Evolutionary conservation across 257 asterid species (phyloP).

Genomic region (Fraxinus americana): DNA sequence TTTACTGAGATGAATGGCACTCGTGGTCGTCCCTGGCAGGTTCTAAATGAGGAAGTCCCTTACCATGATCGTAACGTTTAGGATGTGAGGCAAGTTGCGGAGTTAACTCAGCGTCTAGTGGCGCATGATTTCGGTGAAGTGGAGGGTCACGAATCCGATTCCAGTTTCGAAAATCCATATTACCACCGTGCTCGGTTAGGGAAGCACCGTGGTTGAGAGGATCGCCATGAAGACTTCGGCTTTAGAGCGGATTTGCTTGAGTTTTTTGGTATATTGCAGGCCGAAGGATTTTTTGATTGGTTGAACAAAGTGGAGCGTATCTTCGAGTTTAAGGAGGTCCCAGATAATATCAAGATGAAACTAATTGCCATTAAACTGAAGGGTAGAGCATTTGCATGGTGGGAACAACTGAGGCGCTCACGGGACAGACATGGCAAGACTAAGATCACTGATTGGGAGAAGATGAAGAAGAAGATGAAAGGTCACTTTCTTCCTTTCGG

Average conservation of each 20-base stretch:
- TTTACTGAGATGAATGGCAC: too few species aligned
- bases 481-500: constrained; percentile 1
- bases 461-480: background rate
- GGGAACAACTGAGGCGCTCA: background rate
- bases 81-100: too few species aligned
- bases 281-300: background rate
- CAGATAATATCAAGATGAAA: background rate
- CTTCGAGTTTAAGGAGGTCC: background rate
- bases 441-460: background rate
- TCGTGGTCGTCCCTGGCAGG: too few species aligned
- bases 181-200: too few species aligned
- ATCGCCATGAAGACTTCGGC: background rate
- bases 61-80: too few species aligned
- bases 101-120: too few species aligned
- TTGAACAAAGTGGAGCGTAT: background rate
- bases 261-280: background rate
- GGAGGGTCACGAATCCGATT: too few species aligned
- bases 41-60: too few species aligned
- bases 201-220: too few species aligned
- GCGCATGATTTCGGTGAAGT: too few species aligned
- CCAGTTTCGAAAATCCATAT: too few species aligned
- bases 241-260: background rate
- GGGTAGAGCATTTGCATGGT: constrained; percentile 7
- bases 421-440: background rate
- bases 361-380: background rate